Evolutionary conservation across 2,329 filamentous ascomycete genomes (phyloP).

Genomic region (Rhynchosporium graminicola): DNA sequence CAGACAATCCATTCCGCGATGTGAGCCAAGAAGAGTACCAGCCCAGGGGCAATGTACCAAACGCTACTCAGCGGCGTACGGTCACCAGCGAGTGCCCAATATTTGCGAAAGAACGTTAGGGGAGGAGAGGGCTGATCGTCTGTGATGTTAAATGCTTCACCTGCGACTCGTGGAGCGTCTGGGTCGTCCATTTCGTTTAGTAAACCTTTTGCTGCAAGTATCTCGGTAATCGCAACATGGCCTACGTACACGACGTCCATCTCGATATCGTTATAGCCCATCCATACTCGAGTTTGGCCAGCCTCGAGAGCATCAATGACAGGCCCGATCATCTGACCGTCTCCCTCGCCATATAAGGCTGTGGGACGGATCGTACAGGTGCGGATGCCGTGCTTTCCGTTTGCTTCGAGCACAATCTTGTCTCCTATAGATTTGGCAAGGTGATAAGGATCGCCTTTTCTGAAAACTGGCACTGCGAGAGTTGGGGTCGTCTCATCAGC

Average conservation of each 20-base stretch:
- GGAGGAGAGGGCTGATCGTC: slow-evolving; percentile 29
- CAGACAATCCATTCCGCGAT: slow-evolving; percentile 29
- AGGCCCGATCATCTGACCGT: slow-evolving; percentile 42
- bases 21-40: slow-evolving; percentile 30
- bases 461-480: slow-evolving; percentile 26
- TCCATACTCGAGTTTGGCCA: slow-evolving; percentile 52
- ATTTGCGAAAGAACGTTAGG: slow-evolving; percentile 31
- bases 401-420: slow-evolving; percentile 31
- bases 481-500: slow-evolving; percentile 30
- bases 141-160: slow-evolving; percentile 34
- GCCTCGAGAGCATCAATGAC: slow-evolving; percentile 45
- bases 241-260: slow-evolving; percentile 43
- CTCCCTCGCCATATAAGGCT: slow-evolving; percentile 54
- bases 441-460: slow-evolving; percentile 32
- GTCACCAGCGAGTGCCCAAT: slow-evolving; percentile 30
- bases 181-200: slow-evolving; percentile 24
- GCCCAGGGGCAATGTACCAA: slow-evolving; percentile 28
- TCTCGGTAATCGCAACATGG: slow-evolving; percentile 40
- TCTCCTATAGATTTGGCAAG: slow-evolving; percentile 33
- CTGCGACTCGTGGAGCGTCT: slow-evolving; percentile 25
- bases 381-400: slow-evolving; percentile 45
- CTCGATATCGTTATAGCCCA: slow-evolving; percentile 53
- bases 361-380: slow-evolving; percentile 53
- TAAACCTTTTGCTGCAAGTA: slow-evolving; percentile 48
- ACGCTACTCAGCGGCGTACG: slow-evolving; percentile 26